Conservation (phyloP, 169 alveolate genomes). For the Amoebophrya sp. region DNA sequence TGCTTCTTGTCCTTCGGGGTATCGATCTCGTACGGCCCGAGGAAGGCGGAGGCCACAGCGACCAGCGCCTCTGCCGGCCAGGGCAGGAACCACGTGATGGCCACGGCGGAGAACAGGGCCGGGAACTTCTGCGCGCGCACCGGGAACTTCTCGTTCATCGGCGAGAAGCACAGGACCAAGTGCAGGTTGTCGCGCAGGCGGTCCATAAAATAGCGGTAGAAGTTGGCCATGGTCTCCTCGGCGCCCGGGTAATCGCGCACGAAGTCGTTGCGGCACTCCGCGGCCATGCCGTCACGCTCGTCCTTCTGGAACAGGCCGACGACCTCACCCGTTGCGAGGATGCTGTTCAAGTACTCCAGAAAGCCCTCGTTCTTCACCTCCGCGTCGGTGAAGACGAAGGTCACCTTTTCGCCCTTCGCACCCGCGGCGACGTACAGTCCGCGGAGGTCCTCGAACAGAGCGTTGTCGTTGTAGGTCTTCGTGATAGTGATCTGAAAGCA, state of each 20-base stretch:
- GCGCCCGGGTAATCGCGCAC: constrained; percentile 39
- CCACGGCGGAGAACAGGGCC: constrained; percentile 83
- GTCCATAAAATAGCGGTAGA: constrained; percentile 74
- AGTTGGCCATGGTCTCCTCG: constrained; percentile 35
- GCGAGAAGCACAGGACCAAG: constrained; percentile 89
- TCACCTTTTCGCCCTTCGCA: constrained; percentile 75
- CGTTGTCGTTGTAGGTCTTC: constrained; percentile 78
- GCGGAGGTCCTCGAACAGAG: constrained; percentile 81
- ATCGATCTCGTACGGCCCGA: constrained; percentile 59
- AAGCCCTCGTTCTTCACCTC: constrained; percentile 88
- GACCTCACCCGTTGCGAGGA: constrained; percentile 86
- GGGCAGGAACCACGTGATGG: constrained; percentile 91
- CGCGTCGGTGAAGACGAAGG: constrained; percentile 92
- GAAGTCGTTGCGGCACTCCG: constrained; percentile 69
- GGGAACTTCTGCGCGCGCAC: constrained; percentile 93
- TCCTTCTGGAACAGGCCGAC: constrained; percentile 90
- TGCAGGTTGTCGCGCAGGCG: constrained; percentile 91
- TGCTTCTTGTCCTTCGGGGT: constrained; percentile 62
- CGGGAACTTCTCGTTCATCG: constrained; percentile 50
- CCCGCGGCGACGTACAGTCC: constrained; percentile 57
- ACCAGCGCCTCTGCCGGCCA: constrained; percentile 97
- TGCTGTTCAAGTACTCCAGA: constrained; percentile 86
- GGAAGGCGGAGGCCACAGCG: constrained; percentile 79
- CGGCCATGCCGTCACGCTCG: constrained; percentile 63
- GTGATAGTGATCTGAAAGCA: constrained; percentile 78